A percentile compares a stretch with the other conserved stretches of the same genome.
Evolutionary conservation across 805 yeast genomes (phyloP).

Genomic region (Naumovozyma dairenensis): DNA sequence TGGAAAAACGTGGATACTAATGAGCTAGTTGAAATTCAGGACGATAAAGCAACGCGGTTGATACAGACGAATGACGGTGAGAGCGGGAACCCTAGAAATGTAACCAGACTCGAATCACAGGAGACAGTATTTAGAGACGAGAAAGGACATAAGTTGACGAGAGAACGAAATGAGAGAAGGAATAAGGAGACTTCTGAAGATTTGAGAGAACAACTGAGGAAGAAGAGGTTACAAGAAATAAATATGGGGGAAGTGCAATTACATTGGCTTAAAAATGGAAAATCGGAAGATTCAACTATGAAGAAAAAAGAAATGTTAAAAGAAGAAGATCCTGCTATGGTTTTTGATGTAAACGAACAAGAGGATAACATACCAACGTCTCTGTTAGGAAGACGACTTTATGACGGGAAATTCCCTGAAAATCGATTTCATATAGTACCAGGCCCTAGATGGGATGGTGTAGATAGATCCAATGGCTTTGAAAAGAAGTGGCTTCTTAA

Average conservation of each 20-base stretch:
- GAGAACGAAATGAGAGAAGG: slow-evolving; percentile 17
- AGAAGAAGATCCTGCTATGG: slow-evolving; percentile 53
- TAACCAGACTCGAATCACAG: slow-evolving; percentile 2
- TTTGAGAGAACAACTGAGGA: slow-evolving; percentile 20
- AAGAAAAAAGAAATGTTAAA: slow-evolving; percentile 7
- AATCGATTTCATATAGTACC: slow-evolving; percentile 73
- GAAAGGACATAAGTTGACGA: slow-evolving; percentile 43
- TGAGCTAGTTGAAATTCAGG: slow-evolving; percentile 10
- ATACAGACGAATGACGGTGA: background rate
- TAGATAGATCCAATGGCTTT: slow-evolving; percentile 82
- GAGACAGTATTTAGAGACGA: slow-evolving; percentile 52
- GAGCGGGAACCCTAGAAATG: background rate
- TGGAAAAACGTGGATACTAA: slow-evolving; percentile 27
- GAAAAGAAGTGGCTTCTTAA: slow-evolving; percentile 51
- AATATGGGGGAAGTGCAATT: slow-evolving; percentile 30
- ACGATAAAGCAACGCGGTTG: background rate
- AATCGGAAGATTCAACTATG: background rate
- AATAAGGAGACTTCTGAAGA: slow-evolving; percentile 21
- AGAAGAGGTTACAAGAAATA: slow-evolving; percentile 30
- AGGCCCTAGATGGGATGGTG: slow-evolving; percentile 86
- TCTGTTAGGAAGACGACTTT: slow-evolving; percentile 44
- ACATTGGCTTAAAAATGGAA: slow-evolving; percentile 21
- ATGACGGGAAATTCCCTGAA: slow-evolving; percentile 38
- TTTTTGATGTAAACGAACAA: slow-evolving; percentile 30
- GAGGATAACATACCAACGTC: slow-evolving; percentile 7